Percentiles rank a stretch among this genome's conserved stretches.
These are phyloP conservation scores for Pythium biforme DNA, from an alignment of 352 stramenopile species.

Conservation along the genomic window DNA sequence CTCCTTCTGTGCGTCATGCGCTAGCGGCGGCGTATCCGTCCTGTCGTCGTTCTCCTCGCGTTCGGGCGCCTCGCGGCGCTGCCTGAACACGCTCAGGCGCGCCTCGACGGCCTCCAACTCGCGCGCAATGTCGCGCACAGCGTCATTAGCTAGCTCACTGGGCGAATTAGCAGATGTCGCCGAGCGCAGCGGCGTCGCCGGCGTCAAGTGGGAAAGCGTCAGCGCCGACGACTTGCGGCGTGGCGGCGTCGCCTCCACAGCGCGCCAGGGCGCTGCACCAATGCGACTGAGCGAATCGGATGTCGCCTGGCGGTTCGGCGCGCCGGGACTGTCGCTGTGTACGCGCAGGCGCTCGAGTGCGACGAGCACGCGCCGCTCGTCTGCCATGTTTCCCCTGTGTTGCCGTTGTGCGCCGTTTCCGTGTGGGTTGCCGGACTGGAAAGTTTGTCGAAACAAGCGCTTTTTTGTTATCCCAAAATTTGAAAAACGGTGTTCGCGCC, in stretches of 20 bases:
- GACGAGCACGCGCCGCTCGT: constrained; percentile 12
- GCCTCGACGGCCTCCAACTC: constrained; percentile 19
- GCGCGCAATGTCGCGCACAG: constrained; percentile 7
- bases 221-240: constrained; percentile 17
- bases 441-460: not conserved
- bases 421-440: no score
- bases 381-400: not conserved
- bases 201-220: constrained; percentile 25
- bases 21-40: no score
- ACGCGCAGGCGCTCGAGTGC: constrained; percentile 11
- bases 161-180: no score
- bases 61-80: not conserved
- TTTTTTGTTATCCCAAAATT: not conserved
- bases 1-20: no score
- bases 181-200: constrained; percentile 5
- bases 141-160: not conserved
- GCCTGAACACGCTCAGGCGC: constrained; percentile 33
- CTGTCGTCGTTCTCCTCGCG: not conserved
- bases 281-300: no score
- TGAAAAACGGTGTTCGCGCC: no score
- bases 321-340: not conserved
- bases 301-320: no score
- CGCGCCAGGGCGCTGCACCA: not conserved
- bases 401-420: no score
- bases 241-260: not conserved